phyloP scores from a whole-genome alignment of 345 rosid genomes.

The Physaria fendleri region DNA sequence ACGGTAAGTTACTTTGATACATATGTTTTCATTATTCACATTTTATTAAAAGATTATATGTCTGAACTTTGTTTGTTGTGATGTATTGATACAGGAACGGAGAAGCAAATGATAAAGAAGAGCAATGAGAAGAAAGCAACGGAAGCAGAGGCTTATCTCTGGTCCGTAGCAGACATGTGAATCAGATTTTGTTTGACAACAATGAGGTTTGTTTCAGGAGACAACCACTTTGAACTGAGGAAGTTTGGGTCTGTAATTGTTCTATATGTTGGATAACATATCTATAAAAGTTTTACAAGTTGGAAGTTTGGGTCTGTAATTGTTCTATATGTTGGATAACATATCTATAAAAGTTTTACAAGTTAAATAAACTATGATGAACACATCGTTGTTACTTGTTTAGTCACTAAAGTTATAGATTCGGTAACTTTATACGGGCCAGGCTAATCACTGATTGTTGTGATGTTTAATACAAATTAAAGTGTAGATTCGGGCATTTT shows the following conservation, averaged over 20 bases:
- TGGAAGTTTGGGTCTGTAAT: too few species aligned
- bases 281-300: too few species aligned
- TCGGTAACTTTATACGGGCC: neutral
- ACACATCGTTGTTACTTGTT: neutral
- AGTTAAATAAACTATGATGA: neutral
- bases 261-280: neutral
- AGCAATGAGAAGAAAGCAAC: slow-evolving; percentile 73
- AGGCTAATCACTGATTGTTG: neutral
- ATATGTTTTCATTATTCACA: neutral
- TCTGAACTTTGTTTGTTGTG: neutral
- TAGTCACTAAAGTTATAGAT: neutral
- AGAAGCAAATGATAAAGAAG: slow-evolving; percentile 60
- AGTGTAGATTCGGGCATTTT: neutral
- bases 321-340: too few species aligned
- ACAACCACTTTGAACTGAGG: neutral
- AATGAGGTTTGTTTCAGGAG: slow-evolving; percentile 4
- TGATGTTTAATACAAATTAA: neutral
- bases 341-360: too few species aligned
- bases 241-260: neutral
- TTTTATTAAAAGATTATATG: neutral
- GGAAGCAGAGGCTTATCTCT: slow-evolving; percentile 82
- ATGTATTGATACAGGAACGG: slow-evolving; percentile 46
- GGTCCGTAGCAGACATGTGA: slow-evolving; percentile 92
- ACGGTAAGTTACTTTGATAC: slow-evolving; percentile 36
- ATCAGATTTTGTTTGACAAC: neutral